phyloP scores from a whole-genome alignment of 202 grass and related monocot species.

The Setaria italica region DNA sequence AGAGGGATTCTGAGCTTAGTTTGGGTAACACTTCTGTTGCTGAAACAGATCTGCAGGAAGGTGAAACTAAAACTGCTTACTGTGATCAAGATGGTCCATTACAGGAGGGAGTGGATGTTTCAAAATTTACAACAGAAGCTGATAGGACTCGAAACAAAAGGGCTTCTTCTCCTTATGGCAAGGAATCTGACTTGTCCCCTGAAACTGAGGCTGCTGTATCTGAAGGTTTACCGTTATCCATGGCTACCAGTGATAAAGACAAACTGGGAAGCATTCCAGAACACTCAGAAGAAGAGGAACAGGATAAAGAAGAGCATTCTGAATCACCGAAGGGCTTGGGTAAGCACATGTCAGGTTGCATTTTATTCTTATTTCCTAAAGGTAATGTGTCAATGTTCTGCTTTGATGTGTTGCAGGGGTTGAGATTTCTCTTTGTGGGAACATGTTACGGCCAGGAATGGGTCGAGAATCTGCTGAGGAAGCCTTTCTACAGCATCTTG shows the following conservation, averaged over 20 bases:
- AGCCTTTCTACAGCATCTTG: conserved; percentile 75
- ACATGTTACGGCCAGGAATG: conserved; percentile 78
- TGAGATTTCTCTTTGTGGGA: conserved; percentile 92
- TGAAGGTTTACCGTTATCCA: conserved; percentile 44
- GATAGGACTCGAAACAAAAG: conserved; percentile 33
- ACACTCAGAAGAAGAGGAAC: conserved; percentile 58
- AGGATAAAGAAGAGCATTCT: conserved; percentile 55
- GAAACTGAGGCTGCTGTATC: conserved; percentile 36
- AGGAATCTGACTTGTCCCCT: conserved; percentile 49
- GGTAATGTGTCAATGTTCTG: conserved; percentile 45
- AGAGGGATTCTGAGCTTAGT: conserved; percentile 49
- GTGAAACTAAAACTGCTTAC: conserved; percentile 35
- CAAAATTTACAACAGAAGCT: conserved; percentile 33
- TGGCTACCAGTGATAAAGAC: conserved; percentile 54
- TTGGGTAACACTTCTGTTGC: conserved; percentile 45
- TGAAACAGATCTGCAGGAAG: conserved; percentile 47
- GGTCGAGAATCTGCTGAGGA: conserved; percentile 77
- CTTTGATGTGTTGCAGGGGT: conserved; percentile 65
- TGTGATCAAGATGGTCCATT: conserved; percentile 40
- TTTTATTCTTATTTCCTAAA: conserved; percentile 32
- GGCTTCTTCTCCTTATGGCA: conserved; percentile 26
- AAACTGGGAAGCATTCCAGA: conserved; percentile 63
- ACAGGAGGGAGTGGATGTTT: conserved; percentile 39
- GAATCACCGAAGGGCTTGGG: conserved; percentile 61
- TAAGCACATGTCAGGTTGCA: conserved; percentile 47